phyloP scores from a whole-genome alignment of 805 yeast genomes.

The Lachancea sp. region DNA sequence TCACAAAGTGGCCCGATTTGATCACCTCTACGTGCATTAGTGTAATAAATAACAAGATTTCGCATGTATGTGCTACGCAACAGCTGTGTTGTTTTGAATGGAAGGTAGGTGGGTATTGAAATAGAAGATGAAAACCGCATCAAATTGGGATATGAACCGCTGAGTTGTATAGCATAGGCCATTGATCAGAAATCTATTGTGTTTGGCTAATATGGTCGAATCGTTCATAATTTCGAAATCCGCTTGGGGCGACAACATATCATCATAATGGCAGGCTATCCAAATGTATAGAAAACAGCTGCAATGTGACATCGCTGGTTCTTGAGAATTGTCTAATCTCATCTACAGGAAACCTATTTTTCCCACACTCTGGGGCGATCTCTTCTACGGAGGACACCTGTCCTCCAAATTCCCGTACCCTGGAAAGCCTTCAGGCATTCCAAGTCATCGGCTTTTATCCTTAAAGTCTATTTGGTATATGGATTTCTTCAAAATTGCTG shows the following conservation, averaged over 20 bases:
- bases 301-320: background rate
- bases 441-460: background rate
- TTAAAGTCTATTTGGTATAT: too few species aligned
- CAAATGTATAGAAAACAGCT: background rate
- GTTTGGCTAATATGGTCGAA: slow-evolving; percentile 33
- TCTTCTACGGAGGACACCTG: slow-evolving; percentile 20
- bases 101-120: too few species aligned
- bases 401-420: slow-evolving; percentile 8
- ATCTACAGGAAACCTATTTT: background rate
- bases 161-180: slow-evolving; percentile 6
- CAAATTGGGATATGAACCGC: background rate
- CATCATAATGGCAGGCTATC: slow-evolving; percentile 23
- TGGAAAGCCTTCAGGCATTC: slow-evolving; percentile 1
- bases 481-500: too few species aligned
- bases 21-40: background rate
- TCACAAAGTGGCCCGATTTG: slow-evolving; percentile 6
- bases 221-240: slow-evolving; percentile 25
- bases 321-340: background rate
- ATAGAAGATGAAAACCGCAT: slow-evolving; percentile 1
- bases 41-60: background rate
- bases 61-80: too few species aligned
- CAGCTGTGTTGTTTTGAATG: too few species aligned
- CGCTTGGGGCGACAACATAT: slow-evolving; percentile 40
- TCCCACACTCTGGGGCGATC: background rate
- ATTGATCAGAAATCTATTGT: slow-evolving; percentile 35